Evolutionary conservation across 768 basidiomycete genomes (phyloP).

Genomic region (Sistotremastrum suecicum): DNA sequence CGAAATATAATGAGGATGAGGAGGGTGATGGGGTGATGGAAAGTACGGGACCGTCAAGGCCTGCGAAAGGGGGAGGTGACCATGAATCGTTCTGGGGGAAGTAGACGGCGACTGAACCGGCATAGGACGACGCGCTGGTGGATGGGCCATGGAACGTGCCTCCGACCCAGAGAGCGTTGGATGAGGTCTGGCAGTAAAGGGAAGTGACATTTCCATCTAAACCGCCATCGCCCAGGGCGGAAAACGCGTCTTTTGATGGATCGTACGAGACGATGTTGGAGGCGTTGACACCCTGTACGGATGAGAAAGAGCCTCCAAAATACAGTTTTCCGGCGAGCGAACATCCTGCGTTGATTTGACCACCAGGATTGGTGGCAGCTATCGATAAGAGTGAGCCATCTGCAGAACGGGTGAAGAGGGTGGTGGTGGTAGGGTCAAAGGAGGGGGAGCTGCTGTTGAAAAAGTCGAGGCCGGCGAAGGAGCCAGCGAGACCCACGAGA

Average conservation of each 20-base stretch:
- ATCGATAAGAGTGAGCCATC: conserved; percentile 56
- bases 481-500: conserved; percentile 73
- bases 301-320: conserved; percentile 72
- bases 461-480: conserved; percentile 77
- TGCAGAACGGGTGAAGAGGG: conserved; percentile 48
- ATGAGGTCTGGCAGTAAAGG: conserved; percentile 60
- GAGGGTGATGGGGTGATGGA: conserved; percentile 69
- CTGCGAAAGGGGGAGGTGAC: conserved; percentile 69
- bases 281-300: conserved; percentile 43
- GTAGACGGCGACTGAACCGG: conserved; percentile 58
- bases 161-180: conserved; percentile 62
- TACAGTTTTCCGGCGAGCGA: conserved; percentile 55
- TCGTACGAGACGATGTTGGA: conserved; percentile 70
- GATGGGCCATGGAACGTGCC: conserved; percentile 37
- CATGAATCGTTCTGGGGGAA: conserved; percentile 49
- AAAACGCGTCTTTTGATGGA: conserved; percentile 39
- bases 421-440: conserved; percentile 59
- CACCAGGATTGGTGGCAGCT: conserved; percentile 71
- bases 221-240: conserved; percentile 49
- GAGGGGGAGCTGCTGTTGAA: conserved; percentile 39
- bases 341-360: conserved; percentile 64
- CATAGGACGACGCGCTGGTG: conserved; percentile 33
- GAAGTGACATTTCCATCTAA: conserved; percentile 64
- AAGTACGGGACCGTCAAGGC: conserved; percentile 62
- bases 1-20: conserved; percentile 64